Base-by-base conservation (phyloP, 352 stramenopile species). In the Pythium brassicae region DNA sequence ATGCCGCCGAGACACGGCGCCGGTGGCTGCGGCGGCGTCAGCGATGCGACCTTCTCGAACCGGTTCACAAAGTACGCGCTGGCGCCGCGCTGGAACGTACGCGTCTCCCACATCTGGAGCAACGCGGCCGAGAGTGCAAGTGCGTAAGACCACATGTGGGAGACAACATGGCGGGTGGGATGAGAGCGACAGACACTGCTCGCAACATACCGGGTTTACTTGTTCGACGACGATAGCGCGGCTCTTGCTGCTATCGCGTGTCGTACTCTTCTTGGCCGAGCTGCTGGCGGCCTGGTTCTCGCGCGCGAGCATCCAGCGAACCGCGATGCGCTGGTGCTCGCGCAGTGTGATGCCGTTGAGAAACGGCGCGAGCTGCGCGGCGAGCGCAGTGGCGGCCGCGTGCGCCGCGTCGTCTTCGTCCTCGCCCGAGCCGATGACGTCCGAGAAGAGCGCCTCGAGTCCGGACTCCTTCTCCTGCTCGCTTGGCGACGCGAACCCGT, bases 291-390 rank as follows among this genome's bases (percentile, higher is more conserved):
- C 29, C 29, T 72, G 78, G 10, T 72, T 78, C 50, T 95, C 87
- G 34, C 87, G 75, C 68, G 82, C 83, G n/a, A 93, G 50, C 87
- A 95, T 95, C 87, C 87, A 96, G 25, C 65, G 65, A 27, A 96
- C 61, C 5, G 86, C 86, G 55, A 92, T 73, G 49, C 89, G 83
- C 57, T 96, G 87, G 47, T 96, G 88, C 2, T 83, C 73, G 35
- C 81, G 78, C 3, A 96, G 65, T 49, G 79, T 66, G 40, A 95
- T 86, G 51, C 57, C 64, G 25, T 85, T 69, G 25, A 96, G 65
- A n/a, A 75, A 63, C 5, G 71, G 67, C 25, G 59, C 55, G 15
- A 94, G 55, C 3, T 77, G 46, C 10, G 72, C 61, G n/a, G 69
- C 66, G 20, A 69, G 64, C 50, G 74, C 64, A 12, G 48, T 50